Base-by-base conservation (phyloP, 2,329 filamentous ascomycete genomes). In the Arthrobotrys pseudoclavata region DNA sequence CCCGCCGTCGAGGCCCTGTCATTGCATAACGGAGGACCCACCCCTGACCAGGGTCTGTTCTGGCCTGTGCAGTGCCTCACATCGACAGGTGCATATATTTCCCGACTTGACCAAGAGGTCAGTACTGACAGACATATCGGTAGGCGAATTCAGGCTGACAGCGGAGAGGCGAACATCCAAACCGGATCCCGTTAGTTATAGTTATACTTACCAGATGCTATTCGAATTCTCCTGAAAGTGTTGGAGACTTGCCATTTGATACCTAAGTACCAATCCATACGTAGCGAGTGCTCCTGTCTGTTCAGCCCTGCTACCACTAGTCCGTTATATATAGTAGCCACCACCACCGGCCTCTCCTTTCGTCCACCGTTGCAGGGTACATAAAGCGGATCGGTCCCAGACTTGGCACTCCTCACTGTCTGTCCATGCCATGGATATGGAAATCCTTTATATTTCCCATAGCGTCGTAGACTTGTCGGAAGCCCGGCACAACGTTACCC, bases 21-120 rank as follows among this genome's bases (percentile, higher is more conserved):
- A 40, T 57, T 57, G 53, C 53, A 57, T 57, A 57, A 57, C 26
- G 20, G 37, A 12, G 20, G 55, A 42, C 55, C 52, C 52, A 57
- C 52, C 55, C 53, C 34, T 60, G 55, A 26, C 10, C 13, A 42
- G 55, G 55, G 6, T 45, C 42, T 20, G 34, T 31, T 3, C 37
- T 3, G 37, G 37, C 37, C 12, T 48, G 48, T 53, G 50, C 50
- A 15, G 50, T 26, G 15, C 50, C 29, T 15, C 50, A 31, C 20
- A 40, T 5, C 37, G 37, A 40, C 37, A 40, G 29, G 29, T 29
- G 29, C 29, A 29, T 29, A 29, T 29, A 7, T 29, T n/a, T n/a
- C n/a, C n/a, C n/a, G n/a, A n/a, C n/a, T n/a, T n/a, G n/a, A n/a
- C n/a, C n/a, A n/a, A n/a, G n/a, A n/a, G n/a, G n/a, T n/a, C n/a